Base-by-base conservation (phyloP, 345 rosid species). In the Brassica carinata region DNA sequence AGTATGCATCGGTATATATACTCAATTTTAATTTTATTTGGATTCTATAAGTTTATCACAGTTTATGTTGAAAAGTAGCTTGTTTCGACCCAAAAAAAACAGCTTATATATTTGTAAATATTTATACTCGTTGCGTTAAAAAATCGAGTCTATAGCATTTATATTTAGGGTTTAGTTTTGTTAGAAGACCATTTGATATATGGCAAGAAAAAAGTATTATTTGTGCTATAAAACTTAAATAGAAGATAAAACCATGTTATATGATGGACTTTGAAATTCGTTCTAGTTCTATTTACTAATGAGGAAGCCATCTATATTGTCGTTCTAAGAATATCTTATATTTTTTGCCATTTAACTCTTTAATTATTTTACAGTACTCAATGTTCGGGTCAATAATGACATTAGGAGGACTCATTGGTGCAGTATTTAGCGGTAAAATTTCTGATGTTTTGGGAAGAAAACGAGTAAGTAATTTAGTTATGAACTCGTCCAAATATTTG, bases 391-490 rank as follows among this genome's bases (percentile, higher is more conserved):
- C 84, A 57, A 77, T 76, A 13, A 30, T 81, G 69, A 71, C 84
- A 66, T 48, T 81, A 30, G 84, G 84, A 76, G 84, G 81, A 71
- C 79, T 81, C 40, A 45, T 81, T 26, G 84, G 84, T 67, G 83
- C 83, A 5, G 27, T 80, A 8, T 74, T 80, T 61, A 80, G 83
- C 33, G 84, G 81, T 27, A 77, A 69, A 53, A 23, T 84, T 30
- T 59, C 86, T 18, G 82, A 84, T 19, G 53, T 80, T 27, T 43
- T 80, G 5, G 84, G 84, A 63, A 38, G 82, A 63, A 80, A 62
- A 69, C 17, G 71, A 11, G 84, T 80, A 74, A 74, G 73, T 61
- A 34, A 11, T 57, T 23, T 3, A 40, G 30, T 67, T 67, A 18
- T 38, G 0, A 48, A 18, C 11, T 67, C 26, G 3, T 31, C 48